Evolutionary conservation across 225 moss, liverwort and hornwort species (phyloP).

Genomic region (Anthoceros angustus): DNA sequence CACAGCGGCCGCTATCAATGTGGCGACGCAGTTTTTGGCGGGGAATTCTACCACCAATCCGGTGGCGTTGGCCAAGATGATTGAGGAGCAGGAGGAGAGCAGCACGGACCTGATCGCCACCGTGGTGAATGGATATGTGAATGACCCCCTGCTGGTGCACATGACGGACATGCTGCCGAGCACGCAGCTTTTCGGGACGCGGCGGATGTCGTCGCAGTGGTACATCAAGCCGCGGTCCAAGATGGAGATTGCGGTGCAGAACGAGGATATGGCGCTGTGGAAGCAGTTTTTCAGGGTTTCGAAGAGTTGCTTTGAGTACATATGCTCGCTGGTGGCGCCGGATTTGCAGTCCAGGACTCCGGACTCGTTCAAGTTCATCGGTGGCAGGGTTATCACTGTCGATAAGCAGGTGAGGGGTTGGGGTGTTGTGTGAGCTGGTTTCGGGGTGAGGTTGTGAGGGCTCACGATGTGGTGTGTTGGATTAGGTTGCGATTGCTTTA

Average conservation of each 20-base stretch:
- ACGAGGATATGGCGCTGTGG: constrained; percentile 34
- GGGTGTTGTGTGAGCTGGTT: background rate
- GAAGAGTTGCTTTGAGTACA: constrained; percentile 60
- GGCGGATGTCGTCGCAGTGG: constrained; percentile 5
- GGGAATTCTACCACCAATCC: background rate
- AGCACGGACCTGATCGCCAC: background rate
- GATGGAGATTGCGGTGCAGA: constrained; percentile 9
- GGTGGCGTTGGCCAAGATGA: background rate
- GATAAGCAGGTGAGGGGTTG: constrained; percentile 50
- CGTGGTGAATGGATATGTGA: background rate
- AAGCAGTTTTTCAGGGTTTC: constrained; percentile 63
- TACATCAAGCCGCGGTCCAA: constrained; percentile 2
- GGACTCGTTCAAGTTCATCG: constrained; percentile 63
- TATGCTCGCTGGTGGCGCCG: constrained; percentile 62
- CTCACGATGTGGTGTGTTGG: constrained; percentile 57
- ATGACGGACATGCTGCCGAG: constrained; percentile 4
- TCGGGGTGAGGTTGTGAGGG: constrained; percentile 24
- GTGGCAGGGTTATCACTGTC: constrained; percentile 68
- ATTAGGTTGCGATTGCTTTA: constrained; percentile 81
- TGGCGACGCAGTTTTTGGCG: background rate
- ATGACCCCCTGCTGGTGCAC: background rate
- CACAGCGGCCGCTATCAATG: background rate
- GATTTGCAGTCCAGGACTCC: constrained; percentile 80
- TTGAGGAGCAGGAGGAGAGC: constrained; percentile 4
- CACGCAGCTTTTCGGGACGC: constrained; percentile 2